A percentile compares a stretch with the other conserved stretches of the same genome.
Evolutionary conservation across 306 rosid genomes (phyloP).

Genomic region (Pueraria montana): DNA sequence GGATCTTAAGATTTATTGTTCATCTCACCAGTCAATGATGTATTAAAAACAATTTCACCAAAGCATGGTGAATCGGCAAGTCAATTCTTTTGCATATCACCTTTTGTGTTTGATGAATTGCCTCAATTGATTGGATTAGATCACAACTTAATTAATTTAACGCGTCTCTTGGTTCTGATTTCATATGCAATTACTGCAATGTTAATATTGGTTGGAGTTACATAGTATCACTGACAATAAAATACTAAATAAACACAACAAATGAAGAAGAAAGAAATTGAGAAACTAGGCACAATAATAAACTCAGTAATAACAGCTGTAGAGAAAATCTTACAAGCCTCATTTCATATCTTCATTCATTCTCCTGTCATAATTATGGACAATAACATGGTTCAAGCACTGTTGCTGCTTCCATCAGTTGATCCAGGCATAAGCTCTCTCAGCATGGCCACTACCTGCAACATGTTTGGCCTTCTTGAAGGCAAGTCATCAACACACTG

Average conservation of each 20-base stretch:
- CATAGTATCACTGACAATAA: slow-evolving; percentile 40
- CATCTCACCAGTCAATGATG: not conserved
- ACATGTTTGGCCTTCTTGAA: slow-evolving; percentile 94
- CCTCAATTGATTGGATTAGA: slow-evolving; percentile 11
- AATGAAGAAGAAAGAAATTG: slow-evolving; percentile 40
- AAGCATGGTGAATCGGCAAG: not conserved
- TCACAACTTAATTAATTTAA: not conserved
- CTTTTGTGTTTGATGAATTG: slow-evolving; percentile 25
- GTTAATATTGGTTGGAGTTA: slow-evolving; percentile 46
- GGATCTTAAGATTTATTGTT: not conserved
- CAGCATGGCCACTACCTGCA: slow-evolving; percentile 89
- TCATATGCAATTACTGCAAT: slow-evolving; percentile 34
- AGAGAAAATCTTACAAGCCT: slow-evolving; percentile 62
- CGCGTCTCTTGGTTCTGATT: slow-evolving; percentile 26
- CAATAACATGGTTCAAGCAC: slow-evolving; percentile 59
- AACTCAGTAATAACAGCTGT: slow-evolving; percentile 50
- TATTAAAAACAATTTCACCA: not conserved
- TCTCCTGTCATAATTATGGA: slow-evolving; percentile 55
- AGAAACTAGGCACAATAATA: slow-evolving; percentile 54
- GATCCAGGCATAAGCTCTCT: slow-evolving; percentile 86
- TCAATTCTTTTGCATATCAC: slow-evolving; percentile 10
- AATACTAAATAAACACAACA: slow-evolving; percentile 37
- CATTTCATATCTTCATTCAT: slow-evolving; percentile 55
- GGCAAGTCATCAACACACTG: slow-evolving; percentile 89
- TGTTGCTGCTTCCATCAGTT: slow-evolving; percentile 83